Base-by-base conservation (phyloP, 352 stramenopile genomes). In the Globisporangium orthogonon region DNA sequence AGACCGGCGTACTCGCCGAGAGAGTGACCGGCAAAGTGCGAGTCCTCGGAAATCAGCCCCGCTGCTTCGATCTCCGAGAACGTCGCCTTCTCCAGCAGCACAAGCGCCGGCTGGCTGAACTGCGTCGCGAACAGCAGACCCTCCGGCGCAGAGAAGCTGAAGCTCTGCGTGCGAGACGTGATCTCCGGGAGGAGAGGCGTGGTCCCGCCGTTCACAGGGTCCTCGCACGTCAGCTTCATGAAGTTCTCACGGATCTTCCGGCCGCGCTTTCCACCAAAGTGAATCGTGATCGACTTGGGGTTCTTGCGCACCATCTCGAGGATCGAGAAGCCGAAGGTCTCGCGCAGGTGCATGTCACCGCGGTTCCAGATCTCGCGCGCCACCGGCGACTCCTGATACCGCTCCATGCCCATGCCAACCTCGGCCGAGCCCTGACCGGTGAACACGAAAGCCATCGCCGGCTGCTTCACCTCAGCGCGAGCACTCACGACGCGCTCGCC, bases 391-490 rank as follows among this genome's bases (percentile, higher is more conserved):
- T 82, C 70, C 54, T 83, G 69, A 60, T 95, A 95, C 2, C 76
- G 80, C 18, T 94, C 82, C 87, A 96, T 96, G 39, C 87, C 87
- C 85, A 96, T 94, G 28, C 84, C 84, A 3, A 91, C 72, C 14
- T 80, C 69, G 31, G 84, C 83, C 23, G 83, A 95, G 9, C 87
- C 87, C 52, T 96, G 87, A 5, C 86, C 87, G n/a, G 85, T 96
- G 55, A 96, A 96, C 2, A 94, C 76, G 48, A 94, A 94, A 2
- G 85, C 87, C 50, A 82, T 88, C 9, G 68, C 60, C 1, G 73
- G 54, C 54, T 90, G 76, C 61, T 88, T 87, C 7, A 91, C 74
- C 3, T 86, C 63, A 40, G 87, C 75, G 17, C 73, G 78, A 0
- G 77, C 85, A 33, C 65, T 90, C 17, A 95, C 58, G 4, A 96